Conservation (phyloP, 768 basidiomycete species). For the Mycena belliarum region DNA sequence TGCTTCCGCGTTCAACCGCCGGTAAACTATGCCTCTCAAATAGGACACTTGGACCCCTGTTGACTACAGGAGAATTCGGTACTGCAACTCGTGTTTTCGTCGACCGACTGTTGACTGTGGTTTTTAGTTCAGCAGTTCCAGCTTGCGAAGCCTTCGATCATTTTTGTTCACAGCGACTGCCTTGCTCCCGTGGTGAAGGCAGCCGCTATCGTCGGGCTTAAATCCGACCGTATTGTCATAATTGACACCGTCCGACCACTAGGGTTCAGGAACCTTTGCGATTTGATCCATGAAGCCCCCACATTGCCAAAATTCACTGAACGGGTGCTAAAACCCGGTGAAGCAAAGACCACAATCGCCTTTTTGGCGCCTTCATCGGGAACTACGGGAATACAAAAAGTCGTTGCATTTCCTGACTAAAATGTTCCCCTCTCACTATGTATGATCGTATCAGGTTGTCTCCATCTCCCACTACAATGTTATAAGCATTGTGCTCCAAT, state of each 20-base stretch:
- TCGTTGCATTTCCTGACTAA: constrained; percentile 2
- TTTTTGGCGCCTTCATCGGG: constrained; percentile 55
- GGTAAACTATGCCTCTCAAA: not conserved
- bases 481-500: constrained; percentile 46
- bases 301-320: constrained; percentile 37
- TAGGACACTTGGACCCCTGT: constrained; percentile 23
- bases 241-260: constrained; percentile 24
- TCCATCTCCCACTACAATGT: constrained; percentile 49
- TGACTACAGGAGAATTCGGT: constrained; percentile 24
- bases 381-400: constrained; percentile 54
- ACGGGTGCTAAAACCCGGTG: constrained; percentile 36
- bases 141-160: constrained; percentile 33
- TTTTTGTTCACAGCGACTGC: constrained; percentile 34
- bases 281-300: constrained; percentile 34
- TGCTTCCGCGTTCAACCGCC: not conserved
- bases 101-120: not conserved
- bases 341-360: constrained; percentile 47
- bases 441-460: constrained; percentile 36
- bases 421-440: not conserved
- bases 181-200: constrained; percentile 33
- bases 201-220: constrained; percentile 18
- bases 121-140: constrained; percentile 36
- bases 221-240: constrained; percentile 31
- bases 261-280: constrained; percentile 20
- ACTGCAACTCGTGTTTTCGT: not conserved